Conservation (phyloP, 1,139 yeast genomes). For the Geotrichum europaeum region DNA sequence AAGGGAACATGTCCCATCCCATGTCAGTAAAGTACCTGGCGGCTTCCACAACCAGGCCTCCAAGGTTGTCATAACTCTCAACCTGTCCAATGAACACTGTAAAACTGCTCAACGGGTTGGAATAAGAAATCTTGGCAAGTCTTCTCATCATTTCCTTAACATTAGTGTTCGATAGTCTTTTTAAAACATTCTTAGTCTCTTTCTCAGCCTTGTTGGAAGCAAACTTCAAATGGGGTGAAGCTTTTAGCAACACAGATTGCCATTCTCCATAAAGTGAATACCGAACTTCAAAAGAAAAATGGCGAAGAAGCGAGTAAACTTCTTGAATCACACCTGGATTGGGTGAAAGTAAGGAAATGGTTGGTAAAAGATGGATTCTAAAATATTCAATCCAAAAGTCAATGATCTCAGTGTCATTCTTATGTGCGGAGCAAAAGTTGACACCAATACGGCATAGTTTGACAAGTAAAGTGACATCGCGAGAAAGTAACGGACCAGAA, state of each 20-base stretch:
- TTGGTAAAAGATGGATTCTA: slow-evolving; percentile 64
- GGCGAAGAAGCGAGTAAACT: slow-evolving; percentile 49
- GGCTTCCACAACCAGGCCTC: slow-evolving; percentile 69
- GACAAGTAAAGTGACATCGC: slow-evolving; percentile 45
- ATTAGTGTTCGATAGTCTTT: slow-evolving; percentile 82
- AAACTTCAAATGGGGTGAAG: slow-evolving; percentile 52
- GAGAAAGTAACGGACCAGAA: slow-evolving; percentile 53
- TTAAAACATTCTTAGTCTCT: slow-evolving; percentile 72
- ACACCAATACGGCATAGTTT: slow-evolving; percentile 58
- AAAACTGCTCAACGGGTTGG: slow-evolving; percentile 77
- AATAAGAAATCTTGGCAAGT: slow-evolving; percentile 66
- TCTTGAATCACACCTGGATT: slow-evolving; percentile 61
- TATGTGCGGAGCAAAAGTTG: slow-evolving; percentile 27
- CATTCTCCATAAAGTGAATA: slow-evolving; percentile 83
- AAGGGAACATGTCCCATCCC: slow-evolving; percentile 83
- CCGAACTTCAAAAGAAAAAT: slow-evolving; percentile 57
- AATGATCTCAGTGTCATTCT: slow-evolving; percentile 25
- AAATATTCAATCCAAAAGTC: slow-evolving; percentile 54
- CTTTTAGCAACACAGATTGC: slow-evolving; percentile 49
- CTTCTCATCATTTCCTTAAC: slow-evolving; percentile 70
- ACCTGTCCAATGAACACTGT: slow-evolving; percentile 44
- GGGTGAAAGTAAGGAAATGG: slow-evolving; percentile 52
- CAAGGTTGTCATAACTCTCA: slow-evolving; percentile 88
- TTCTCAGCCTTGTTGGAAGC: slow-evolving; percentile 71
- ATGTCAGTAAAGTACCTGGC: slow-evolving; percentile 71